phyloP scores from a whole-genome alignment of 768 basidiomycete genomes.

The Lactifluus rugatus region DNA sequence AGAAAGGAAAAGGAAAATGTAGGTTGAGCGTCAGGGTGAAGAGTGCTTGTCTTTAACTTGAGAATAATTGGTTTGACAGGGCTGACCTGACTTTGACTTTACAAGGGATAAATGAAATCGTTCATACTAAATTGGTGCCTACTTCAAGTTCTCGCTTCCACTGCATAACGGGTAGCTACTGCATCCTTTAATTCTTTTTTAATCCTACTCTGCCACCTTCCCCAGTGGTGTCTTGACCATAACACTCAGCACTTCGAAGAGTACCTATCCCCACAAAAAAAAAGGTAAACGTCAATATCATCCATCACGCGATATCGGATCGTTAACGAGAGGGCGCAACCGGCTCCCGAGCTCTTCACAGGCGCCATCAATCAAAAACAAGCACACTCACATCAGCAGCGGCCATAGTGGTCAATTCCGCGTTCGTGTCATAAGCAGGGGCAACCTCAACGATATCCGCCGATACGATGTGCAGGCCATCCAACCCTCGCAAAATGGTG shows the following conservation, averaged over 20 bases:
- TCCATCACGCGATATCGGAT: neutral
- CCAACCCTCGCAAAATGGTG: constrained; percentile 64
- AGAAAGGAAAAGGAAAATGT: neutral
- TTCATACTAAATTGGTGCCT: neutral
- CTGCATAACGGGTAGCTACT: no score
- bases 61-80: no score
- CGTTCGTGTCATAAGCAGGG: constrained; percentile 67
- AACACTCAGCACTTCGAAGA: constrained; percentile 66
- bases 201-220: constrained; percentile 31
- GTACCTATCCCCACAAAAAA: constrained; percentile 34
- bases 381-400: constrained; percentile 43
- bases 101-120: neutral
- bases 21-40: no score
- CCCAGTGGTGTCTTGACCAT: constrained; percentile 76
- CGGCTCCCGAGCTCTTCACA: neutral
- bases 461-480: constrained; percentile 67
- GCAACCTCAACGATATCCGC: constrained; percentile 82
- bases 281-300: neutral
- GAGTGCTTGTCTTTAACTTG: no score
- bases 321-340: no score
- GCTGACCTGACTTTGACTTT: neutral
- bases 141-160: neutral
- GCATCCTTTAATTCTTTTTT: no score
- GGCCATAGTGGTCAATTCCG: constrained; percentile 53
- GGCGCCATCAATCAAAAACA: neutral